These are phyloP conservation scores for Pneumocystis murina DNA, from an alignment of 1,139 yeast genomes.

Conservation along the genomic window DNA sequence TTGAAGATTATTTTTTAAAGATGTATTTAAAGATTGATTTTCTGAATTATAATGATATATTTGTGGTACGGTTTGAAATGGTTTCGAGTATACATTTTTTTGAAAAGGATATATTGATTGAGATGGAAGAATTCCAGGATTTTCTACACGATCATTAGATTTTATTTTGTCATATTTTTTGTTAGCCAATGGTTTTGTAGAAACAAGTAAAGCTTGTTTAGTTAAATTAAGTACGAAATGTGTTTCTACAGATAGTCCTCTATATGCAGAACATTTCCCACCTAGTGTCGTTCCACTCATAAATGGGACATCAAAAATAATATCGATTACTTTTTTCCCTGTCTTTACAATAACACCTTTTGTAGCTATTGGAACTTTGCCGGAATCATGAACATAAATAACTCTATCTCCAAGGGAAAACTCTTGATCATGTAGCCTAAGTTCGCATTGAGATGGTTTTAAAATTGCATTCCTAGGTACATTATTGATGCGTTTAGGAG, in stretches of 20 bases:
- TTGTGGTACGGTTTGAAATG: neutral
- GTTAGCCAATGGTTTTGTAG: conserved; percentile 5
- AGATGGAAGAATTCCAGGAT: neutral
- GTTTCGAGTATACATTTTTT: neutral
- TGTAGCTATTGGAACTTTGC: conserved; percentile 75
- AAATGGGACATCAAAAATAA: conserved; percentile 70
- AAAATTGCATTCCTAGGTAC: conserved; percentile 78
- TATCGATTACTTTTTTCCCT: conserved; percentile 40
- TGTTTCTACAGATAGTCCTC: conserved; percentile 76
- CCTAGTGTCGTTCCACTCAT: conserved; percentile 70
- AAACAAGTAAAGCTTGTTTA: conserved; percentile 24
- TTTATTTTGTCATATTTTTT: neutral
- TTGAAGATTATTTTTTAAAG: neutral
- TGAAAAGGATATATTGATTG: neutral
- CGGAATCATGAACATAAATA: conserved; percentile 69
- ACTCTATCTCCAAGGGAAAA: conserved; percentile 85
- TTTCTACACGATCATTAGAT: neutral
- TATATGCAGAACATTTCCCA: conserved; percentile 58
- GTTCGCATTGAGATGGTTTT: conserved; percentile 59
- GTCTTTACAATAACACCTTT: conserved; percentile 87
- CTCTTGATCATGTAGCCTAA: conserved; percentile 56
- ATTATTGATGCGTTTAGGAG: conserved; percentile 50
- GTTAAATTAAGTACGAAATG: conserved; percentile 68
- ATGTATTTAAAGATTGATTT: neutral
- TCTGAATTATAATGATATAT: neutral